phyloP scores from a whole-genome alignment of 2,329 filamentous ascomycete genomes.

The Daldinia sp. region DNA sequence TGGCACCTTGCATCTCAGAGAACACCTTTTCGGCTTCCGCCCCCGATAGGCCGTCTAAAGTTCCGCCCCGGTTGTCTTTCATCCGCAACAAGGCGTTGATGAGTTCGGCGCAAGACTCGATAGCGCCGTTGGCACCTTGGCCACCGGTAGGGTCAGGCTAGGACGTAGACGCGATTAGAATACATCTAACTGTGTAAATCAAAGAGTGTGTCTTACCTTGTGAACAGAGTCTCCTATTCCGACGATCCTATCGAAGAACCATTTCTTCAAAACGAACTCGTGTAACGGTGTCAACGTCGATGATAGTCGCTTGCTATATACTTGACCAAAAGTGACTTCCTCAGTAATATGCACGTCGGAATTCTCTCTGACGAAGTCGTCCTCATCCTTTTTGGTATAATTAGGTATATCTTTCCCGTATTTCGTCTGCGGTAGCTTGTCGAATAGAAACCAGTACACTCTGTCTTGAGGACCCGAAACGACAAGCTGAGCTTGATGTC shows the following conservation, averaged over 20 bases:
- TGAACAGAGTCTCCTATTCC: conserved; percentile 52
- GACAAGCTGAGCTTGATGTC: conserved; percentile 38
- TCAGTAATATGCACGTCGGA: neutral
- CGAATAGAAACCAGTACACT: conserved; percentile 55
- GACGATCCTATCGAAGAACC: conserved; percentile 51
- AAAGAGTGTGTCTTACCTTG: conserved; percentile 43
- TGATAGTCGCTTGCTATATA: neutral
- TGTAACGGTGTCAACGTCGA: conserved; percentile 51
- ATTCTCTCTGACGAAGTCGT: neutral
- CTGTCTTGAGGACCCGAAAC: conserved; percentile 49
- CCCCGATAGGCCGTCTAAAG: neutral
- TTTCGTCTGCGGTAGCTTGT: conserved; percentile 48
- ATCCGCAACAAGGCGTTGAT: neutral
- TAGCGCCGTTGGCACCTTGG: neutral
- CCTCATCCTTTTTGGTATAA: conserved; percentile 52
- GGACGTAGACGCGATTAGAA: neutral
- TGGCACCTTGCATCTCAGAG: neutral
- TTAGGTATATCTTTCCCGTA: conserved; percentile 51
- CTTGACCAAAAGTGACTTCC: neutral
- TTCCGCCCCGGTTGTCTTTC: neutral
- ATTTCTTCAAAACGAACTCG: conserved; percentile 52
- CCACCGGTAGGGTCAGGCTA: neutral
- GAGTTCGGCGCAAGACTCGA: neutral
- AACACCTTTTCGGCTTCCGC: neutral
- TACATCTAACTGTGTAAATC: neutral